Percentiles rank a stretch among this genome's conserved stretches.
Conservation (phyloP, 1,284 basidiomycete species). For the Coniferiporia sulphurascens region DNA sequence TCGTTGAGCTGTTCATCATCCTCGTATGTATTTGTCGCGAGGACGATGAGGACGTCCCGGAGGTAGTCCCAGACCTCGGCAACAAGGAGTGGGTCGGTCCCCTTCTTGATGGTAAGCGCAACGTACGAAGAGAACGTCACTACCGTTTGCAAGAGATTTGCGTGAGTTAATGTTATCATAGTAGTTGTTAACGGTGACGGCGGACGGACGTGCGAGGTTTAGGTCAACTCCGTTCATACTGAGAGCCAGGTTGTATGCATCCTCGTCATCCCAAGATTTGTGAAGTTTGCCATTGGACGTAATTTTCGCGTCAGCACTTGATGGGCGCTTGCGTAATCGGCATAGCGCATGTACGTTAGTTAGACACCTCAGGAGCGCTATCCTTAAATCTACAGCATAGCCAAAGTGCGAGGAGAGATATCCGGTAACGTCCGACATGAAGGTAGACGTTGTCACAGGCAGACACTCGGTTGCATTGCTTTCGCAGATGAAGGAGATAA, state of each 20-base stretch:
- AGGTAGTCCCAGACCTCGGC: constrained; percentile 54
- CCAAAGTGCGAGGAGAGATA: constrained; percentile 7
- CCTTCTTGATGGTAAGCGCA: constrained; percentile 23
- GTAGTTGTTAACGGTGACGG: background rate
- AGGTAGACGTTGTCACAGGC: constrained; percentile 24
- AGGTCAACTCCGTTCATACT: constrained; percentile 28
- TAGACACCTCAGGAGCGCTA: constrained; percentile 27
- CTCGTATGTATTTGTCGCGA: constrained; percentile 29
- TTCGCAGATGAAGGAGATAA: constrained; percentile 33
- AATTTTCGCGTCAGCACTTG: background rate
- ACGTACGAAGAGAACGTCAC: constrained; percentile 51
- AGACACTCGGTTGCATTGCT: constrained; percentile 25
- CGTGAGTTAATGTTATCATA: background rate
- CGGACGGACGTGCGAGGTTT: constrained; percentile 29
- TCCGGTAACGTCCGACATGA: constrained; percentile 10
- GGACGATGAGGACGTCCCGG: constrained; percentile 43
- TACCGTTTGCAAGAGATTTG: constrained; percentile 22
- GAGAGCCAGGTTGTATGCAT: constrained; percentile 30
- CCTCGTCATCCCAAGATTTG: constrained; percentile 23
- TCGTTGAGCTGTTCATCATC: constrained; percentile 5
- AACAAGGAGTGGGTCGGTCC: constrained; percentile 33
- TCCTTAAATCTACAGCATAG: constrained; percentile 7
- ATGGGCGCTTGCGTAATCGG: constrained; percentile 23
- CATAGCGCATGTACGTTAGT: constrained; percentile 25
- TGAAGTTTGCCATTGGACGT: background rate